phyloP scores from a whole-genome alignment of 2,329 filamentous ascomycete genomes.

The Chaetothyriales sp. region DNA sequence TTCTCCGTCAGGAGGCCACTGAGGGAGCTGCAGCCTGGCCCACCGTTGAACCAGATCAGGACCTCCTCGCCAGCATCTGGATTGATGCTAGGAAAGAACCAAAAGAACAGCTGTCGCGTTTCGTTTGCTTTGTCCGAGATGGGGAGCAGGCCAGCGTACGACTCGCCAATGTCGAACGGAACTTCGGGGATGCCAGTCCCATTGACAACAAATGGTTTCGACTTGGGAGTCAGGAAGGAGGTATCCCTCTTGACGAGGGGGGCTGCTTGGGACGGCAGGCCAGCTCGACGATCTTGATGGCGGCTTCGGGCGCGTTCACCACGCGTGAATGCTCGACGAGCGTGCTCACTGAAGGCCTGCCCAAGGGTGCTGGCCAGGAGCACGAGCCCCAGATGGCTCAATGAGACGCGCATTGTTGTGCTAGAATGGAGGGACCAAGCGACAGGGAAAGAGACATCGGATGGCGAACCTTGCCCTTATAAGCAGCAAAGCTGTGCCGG shows the following conservation, averaged over 20 bases:
- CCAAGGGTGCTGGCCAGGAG: background rate
- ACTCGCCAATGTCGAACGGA: constrained; percentile 47
- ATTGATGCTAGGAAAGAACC: constrained; percentile 41
- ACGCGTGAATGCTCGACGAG: background rate
- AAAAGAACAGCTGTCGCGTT: constrained; percentile 25
- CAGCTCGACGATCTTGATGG: background rate
- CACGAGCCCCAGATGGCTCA: background rate
- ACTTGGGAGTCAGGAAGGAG: background rate
- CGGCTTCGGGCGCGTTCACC: background rate
- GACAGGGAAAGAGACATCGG: background rate
- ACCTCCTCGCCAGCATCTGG: constrained; percentile 34
- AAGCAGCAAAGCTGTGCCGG: background rate
- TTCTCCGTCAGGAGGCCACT: constrained; percentile 55
- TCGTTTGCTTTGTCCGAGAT: constrained; percentile 29
- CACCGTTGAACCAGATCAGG: constrained; percentile 40
- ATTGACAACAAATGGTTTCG: constrained; percentile 42
- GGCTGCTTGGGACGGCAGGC: background rate
- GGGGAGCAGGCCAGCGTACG: constrained; percentile 37
- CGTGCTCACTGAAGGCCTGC: background rate
- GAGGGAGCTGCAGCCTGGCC: constrained; percentile 43
- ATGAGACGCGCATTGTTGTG: background rate
- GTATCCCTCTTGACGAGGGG: background rate
- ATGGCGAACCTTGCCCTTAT: background rate
- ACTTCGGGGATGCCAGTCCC: constrained; percentile 52
- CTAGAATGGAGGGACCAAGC: background rate